phyloP scores from a whole-genome alignment of 2,329 filamentous ascomycete species.

The Cladorrhinum sp. region DNA sequence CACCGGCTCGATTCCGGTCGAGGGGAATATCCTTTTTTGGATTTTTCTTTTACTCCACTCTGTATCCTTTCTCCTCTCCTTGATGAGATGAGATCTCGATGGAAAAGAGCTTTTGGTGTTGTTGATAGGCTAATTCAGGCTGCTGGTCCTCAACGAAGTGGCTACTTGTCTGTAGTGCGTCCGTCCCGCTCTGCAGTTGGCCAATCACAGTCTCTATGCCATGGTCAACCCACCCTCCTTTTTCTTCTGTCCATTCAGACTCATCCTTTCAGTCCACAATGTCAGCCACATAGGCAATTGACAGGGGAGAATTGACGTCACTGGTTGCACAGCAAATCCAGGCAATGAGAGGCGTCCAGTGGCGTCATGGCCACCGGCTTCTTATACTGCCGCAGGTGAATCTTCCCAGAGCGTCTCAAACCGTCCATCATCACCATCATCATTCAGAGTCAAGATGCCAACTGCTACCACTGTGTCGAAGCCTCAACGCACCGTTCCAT shows the following conservation, averaged over 20 bases:
- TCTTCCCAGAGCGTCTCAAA: too few relatives aligned
- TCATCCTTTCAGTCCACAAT: background rate
- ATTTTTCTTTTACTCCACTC: background rate
- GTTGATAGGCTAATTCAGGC: background rate
- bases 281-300: background rate
- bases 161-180: background rate
- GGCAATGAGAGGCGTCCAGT: background rate
- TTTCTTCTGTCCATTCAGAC: background rate
- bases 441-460: background rate
- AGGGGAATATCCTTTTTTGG: background rate
- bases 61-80: background rate
- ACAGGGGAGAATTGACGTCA: background rate
- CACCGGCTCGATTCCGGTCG: constrained; percentile 11
- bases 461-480: background rate
- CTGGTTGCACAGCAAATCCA: background rate
- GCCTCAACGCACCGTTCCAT: background rate
- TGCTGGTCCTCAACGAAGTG: background rate
- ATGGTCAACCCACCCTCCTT: background rate
- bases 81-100: background rate
- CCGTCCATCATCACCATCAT: background rate
- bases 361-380: background rate
- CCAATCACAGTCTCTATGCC: background rate
- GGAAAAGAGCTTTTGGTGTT: background rate
- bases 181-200: background rate
- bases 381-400: too few relatives aligned